These are phyloP conservation scores for Auriscalpium microsporum DNA, from an alignment of 768 basidiomycete genomes.

Conservation along the genomic window DNA sequence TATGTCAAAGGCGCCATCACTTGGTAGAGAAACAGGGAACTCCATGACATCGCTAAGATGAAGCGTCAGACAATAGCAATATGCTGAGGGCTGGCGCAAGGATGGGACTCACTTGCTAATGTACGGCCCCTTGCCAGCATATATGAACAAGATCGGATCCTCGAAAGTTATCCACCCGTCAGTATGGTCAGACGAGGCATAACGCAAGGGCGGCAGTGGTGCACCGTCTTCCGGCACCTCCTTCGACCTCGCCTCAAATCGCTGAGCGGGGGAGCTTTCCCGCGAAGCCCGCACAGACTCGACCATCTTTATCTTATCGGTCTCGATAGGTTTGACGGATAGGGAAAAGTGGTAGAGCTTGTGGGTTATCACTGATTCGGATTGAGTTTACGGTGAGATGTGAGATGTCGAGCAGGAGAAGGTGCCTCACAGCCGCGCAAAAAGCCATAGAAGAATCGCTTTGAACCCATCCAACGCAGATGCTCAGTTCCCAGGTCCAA, in stretches of 20 bases:
- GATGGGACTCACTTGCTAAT: slow-evolving; percentile 43
- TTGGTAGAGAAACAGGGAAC: slow-evolving; percentile 73
- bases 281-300: slow-evolving; percentile 35
- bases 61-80: too few relatives aligned
- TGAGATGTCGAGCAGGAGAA: not conserved
- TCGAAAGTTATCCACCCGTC: slow-evolving; percentile 69
- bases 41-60: slow-evolving; percentile 60
- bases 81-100: not conserved
- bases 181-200: slow-evolving; percentile 29
- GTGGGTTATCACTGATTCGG: slow-evolving; percentile 42
- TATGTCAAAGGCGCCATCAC: slow-evolving; percentile 73
- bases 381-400: not conserved
- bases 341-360: slow-evolving; percentile 61
- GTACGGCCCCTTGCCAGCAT: slow-evolving; percentile 74
- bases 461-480: slow-evolving; percentile 80
- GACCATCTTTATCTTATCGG: slow-evolving; percentile 67
- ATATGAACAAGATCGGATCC: slow-evolving; percentile 60
- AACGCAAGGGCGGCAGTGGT: slow-evolving; percentile 38
- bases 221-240: slow-evolving; percentile 5
- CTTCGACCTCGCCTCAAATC: slow-evolving; percentile 9
- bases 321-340: slow-evolving; percentile 56
- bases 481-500: slow-evolving; percentile 78
- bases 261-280: slow-evolving; percentile 6
- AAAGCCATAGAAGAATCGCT: slow-evolving; percentile 67
- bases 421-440: slow-evolving; percentile 51